phyloP scores from a whole-genome alignment of 2,329 filamentous ascomycete genomes.

The Pseudogymnoascus destructans region DNA sequence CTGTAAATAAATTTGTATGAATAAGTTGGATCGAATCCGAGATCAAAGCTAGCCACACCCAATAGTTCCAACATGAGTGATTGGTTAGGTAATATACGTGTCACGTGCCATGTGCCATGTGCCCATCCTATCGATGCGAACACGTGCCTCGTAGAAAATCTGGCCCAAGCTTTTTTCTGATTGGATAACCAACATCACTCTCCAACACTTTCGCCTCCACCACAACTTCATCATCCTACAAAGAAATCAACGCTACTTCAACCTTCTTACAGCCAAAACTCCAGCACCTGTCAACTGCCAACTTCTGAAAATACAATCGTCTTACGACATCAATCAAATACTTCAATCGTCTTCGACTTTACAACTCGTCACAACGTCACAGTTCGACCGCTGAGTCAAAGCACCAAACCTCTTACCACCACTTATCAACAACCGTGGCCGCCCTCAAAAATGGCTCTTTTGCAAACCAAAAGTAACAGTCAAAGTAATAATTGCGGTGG shows the following conservation, averaged over 20 bases:
- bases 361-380: background rate
- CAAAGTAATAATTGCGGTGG: conserved; percentile 67
- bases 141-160: conserved; percentile 13
- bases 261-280: background rate
- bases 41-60: background rate
- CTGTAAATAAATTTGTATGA: background rate
- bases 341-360: background rate
- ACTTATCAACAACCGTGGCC: conserved; percentile 22
- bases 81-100: conserved; percentile 27
- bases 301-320: background rate
- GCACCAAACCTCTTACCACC: conserved; percentile 1
- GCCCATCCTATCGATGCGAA: conserved; percentile 29
- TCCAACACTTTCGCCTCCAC: conserved; percentile 6
- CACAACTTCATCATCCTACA: background rate
- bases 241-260: background rate
- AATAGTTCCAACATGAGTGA: background rate
- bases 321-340: conserved; percentile 2
- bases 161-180: background rate
- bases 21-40: background rate
- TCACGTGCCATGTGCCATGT: conserved; percentile 22
- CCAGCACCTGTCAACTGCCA: background rate
- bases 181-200: background rate
- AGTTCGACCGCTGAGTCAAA: conserved; percentile 1
- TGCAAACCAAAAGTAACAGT: conserved; percentile 26
- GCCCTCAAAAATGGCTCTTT: conserved; percentile 24